These are phyloP conservation scores for Ilex aquifolium DNA, from an alignment of 257 asterid species.

Conservation along the genomic window DNA sequence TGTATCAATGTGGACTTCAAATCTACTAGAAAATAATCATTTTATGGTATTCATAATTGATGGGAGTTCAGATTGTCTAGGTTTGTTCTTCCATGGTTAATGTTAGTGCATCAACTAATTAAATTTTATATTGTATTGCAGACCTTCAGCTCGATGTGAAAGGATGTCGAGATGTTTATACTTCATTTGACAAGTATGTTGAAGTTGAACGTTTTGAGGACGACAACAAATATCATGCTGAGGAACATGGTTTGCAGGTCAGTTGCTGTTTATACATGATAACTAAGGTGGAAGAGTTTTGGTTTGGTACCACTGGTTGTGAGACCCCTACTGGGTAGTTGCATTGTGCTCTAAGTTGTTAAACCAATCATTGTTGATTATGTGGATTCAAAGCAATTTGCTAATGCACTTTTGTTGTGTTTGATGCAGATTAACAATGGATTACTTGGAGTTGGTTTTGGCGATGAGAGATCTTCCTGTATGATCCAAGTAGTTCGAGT, in stretches of 20 bases:
- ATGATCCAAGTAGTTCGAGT: too few relatives aligned
- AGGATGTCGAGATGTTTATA: slow-evolving; percentile 93
- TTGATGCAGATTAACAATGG: too few relatives aligned
- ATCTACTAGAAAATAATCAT: slow-evolving; percentile 93
- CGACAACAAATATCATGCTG: slow-evolving; percentile 95
- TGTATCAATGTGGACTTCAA: slow-evolving; percentile 95
- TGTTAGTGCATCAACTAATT: slow-evolving; percentile 12
- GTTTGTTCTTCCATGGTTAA: slow-evolving; percentile 11
- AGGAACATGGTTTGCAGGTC: slow-evolving; percentile 95
- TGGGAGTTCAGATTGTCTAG: slow-evolving; percentile 1
- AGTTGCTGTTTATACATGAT: background rate
- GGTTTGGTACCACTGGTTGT: too few relatives aligned
- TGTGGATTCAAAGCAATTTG: too few relatives aligned
- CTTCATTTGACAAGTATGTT: slow-evolving; percentile 95
- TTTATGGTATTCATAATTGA: slow-evolving; percentile 61
- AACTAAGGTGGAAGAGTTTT: background rate
- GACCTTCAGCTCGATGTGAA: slow-evolving; percentile 98
- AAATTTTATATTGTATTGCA: slow-evolving; percentile 27
- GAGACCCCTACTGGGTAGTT: too few relatives aligned
- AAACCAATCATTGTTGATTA: too few relatives aligned
- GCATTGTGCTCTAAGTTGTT: too few relatives aligned
- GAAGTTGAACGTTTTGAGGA: slow-evolving; percentile 98
- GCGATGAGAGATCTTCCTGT: too few relatives aligned
- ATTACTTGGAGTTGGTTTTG: too few relatives aligned
- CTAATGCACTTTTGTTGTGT: too few relatives aligned